Percentiles rank a stretch among this genome's conserved stretches.
These are phyloP conservation scores for Trichoderma aggressivum DNA, from an alignment of 2,329 filamentous ascomycete genomes.

Conservation along the genomic window DNA sequence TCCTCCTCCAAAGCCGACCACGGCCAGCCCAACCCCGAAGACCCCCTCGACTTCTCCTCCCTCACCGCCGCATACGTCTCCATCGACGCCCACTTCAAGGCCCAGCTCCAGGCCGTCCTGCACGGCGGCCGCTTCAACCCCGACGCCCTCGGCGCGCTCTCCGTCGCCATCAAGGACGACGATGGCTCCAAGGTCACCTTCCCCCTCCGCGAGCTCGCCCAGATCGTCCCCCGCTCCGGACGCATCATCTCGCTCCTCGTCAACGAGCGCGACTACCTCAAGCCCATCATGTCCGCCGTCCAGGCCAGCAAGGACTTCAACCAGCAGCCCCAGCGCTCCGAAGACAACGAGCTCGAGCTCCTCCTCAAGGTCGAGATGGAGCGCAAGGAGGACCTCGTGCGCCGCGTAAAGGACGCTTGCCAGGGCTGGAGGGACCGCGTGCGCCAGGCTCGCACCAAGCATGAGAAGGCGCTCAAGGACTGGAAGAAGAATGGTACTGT, in stretches of 20 bases:
- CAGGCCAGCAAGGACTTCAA: slow-evolving; percentile 53
- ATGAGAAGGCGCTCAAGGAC: slow-evolving; percentile 48
- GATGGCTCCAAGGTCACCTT: slow-evolving; percentile 32
- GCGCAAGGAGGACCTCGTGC: slow-evolving; percentile 44
- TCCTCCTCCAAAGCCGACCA: slow-evolving; percentile 21
- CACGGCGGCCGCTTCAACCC: slow-evolving; percentile 53
- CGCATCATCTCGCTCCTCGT: slow-evolving; percentile 42
- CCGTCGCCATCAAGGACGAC: slow-evolving; percentile 36
- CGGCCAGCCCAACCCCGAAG: slow-evolving; percentile 35
- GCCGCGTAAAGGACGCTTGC: slow-evolving; percentile 43
- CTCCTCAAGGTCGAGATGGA: slow-evolving; percentile 52
- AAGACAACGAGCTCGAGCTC: slow-evolving; percentile 59
- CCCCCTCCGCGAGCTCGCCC: slow-evolving; percentile 54
- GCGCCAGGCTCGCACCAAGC: slow-evolving; percentile 44
- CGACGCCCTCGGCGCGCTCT: slow-evolving; percentile 45
- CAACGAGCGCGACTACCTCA: slow-evolving; percentile 44
- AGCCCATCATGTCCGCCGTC: slow-evolving; percentile 54
- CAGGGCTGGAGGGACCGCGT: slow-evolving; percentile 52
- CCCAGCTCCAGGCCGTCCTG: slow-evolving; percentile 40
- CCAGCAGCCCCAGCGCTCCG: slow-evolving; percentile 57
- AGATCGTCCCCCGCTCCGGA: slow-evolving; percentile 48
- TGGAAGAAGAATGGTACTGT: slow-evolving; percentile 46
- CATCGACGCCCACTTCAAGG: slow-evolving; percentile 42
- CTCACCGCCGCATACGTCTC: slow-evolving; percentile 43
- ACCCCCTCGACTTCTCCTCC: slow-evolving; percentile 50